Conservation (phyloP, 1,284 basidiomycete species). For the Gomphus bonarii region DNA sequence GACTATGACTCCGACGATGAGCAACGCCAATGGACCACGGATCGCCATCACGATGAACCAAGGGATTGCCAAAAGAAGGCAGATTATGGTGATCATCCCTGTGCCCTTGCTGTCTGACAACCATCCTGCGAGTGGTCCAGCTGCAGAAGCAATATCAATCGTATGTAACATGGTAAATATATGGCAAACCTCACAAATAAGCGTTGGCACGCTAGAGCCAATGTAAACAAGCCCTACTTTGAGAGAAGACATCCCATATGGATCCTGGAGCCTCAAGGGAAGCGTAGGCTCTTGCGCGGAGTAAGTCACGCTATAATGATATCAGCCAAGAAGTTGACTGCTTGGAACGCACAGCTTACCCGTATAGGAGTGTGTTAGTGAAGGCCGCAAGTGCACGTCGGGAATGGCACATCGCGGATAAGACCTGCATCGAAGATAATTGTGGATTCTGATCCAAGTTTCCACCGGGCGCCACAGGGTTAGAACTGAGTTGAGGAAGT, state of each 20-base stretch:
- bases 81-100: constrained; percentile 42
- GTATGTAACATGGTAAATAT: not conserved
- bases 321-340: not conserved
- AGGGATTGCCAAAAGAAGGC: constrained; percentile 46
- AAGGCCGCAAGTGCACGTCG: constrained; percentile 47
- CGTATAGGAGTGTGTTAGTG: constrained; percentile 46
- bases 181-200: constrained; percentile 41
- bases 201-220: constrained; percentile 55
- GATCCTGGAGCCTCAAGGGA: constrained; percentile 49
- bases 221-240: constrained; percentile 66
- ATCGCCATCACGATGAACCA: constrained; percentile 58
- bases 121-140: constrained; percentile 52
- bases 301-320: constrained; percentile 35
- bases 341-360: constrained; percentile 28
- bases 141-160: constrained; percentile 23
- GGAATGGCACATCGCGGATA: constrained; percentile 23
- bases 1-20: constrained; percentile 49
- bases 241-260: constrained; percentile 50
- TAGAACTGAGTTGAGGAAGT: not conserved
- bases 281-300: constrained; percentile 53
- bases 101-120: constrained; percentile 52
- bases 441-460: not conserved
- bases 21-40: constrained; percentile 40
- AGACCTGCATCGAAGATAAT: constrained; percentile 2
- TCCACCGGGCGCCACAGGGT: not conserved